Conservation (phyloP, 2,329 filamentous ascomycete genomes). For the Arthrobotrys sinensis region DNA sequence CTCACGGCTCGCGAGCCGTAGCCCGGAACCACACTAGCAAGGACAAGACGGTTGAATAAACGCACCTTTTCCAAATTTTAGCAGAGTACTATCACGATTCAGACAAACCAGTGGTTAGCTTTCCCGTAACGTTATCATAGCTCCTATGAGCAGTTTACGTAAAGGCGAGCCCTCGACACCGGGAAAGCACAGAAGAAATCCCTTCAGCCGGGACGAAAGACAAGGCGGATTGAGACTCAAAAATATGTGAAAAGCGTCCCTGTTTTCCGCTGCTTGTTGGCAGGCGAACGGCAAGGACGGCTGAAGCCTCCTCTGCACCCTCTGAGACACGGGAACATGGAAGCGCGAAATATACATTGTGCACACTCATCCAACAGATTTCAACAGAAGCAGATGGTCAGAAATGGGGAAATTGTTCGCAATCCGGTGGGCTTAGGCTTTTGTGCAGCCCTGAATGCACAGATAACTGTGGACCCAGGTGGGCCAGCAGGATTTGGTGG, state of each 20-base stretch:
- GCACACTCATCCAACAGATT: slow-evolving; percentile 55
- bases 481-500: slow-evolving; percentile 14
- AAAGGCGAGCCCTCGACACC: slow-evolving; percentile 32
- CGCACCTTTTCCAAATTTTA: slow-evolving; percentile 60
- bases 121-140: slow-evolving; percentile 22
- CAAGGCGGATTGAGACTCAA: background rate
- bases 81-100: slow-evolving; percentile 53
- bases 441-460: slow-evolving; percentile 26
- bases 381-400: slow-evolving; percentile 39
- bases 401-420: slow-evolving; percentile 8
- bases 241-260: slow-evolving; percentile 16
- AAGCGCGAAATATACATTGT: slow-evolving; percentile 40
- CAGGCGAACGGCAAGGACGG: slow-evolving; percentile 58
- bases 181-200: slow-evolving; percentile 26
- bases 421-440: slow-evolving; percentile 15
- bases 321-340: slow-evolving; percentile 60
- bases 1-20: slow-evolving; percentile 18
- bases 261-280: slow-evolving; percentile 15
- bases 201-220: slow-evolving; percentile 35
- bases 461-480: slow-evolving; percentile 17
- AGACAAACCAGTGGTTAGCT: slow-evolving; percentile 37
- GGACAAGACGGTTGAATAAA: slow-evolving; percentile 7
- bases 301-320: slow-evolving; percentile 53
- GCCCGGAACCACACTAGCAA: slow-evolving; percentile 14
- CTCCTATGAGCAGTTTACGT: slow-evolving; percentile 47